Evolutionary conservation across 441 rosid genomes (phyloP).

Genomic region (Gossypium laxum): DNA sequence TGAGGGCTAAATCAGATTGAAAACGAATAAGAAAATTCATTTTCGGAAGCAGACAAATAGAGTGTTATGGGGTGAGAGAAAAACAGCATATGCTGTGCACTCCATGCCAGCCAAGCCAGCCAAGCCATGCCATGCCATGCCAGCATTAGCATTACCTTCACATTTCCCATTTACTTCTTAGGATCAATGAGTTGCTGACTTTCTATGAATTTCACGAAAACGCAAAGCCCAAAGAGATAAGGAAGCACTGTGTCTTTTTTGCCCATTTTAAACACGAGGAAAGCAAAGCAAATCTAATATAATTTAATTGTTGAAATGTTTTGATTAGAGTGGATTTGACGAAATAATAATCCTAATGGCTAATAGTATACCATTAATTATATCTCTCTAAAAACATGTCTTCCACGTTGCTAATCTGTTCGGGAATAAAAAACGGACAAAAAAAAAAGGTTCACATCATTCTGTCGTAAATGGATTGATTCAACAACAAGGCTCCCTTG

Average conservation of each 20-base stretch:
- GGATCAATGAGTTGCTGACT: background rate
- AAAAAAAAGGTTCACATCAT: background rate
- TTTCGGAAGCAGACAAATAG: background rate
- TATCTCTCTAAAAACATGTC: constrained; percentile 16
- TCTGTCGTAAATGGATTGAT: background rate
- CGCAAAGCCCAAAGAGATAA: background rate
- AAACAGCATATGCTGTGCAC: background rate
- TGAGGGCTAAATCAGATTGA: background rate
- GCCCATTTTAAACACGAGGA: background rate
- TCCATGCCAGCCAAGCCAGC: background rate
- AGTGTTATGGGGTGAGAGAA: no score
- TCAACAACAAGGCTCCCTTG: background rate
- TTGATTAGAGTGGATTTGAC: background rate
- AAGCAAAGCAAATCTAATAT: background rate
- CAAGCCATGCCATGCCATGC: background rate
- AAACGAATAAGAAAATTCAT: background rate
- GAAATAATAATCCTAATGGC: background rate
- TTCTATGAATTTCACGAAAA: background rate
- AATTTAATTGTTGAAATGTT: background rate
- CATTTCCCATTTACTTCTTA: background rate
- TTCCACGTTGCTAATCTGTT: constrained; percentile 24
- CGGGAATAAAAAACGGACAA: background rate
- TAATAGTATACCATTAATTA: background rate
- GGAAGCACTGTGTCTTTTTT: background rate
- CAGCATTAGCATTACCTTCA: background rate